Percentiles rank a stretch among this genome's conserved stretches.
phyloP scores from a whole-genome alignment of 352 stramenopile genomes.

The Pythium aristosporum region DNA sequence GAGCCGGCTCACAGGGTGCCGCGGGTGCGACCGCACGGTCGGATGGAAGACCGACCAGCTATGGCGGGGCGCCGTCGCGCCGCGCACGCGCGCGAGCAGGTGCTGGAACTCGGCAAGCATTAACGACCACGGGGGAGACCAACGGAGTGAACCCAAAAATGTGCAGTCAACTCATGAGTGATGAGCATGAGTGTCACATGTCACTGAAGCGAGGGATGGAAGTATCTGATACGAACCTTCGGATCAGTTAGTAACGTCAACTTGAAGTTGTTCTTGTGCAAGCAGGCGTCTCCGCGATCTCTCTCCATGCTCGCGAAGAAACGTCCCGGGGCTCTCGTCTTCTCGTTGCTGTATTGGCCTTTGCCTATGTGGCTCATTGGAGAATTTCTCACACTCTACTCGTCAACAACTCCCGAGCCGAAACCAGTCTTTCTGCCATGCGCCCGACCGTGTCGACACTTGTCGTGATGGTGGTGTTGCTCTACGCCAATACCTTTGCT shows the following conservation, averaged over 20 bases:
- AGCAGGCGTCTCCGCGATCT: background rate
- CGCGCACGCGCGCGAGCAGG: slow-evolving; percentile 12
- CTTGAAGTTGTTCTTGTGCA: slow-evolving; percentile 5
- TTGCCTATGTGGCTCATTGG: background rate
- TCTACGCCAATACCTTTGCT: background rate
- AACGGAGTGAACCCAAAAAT: background rate
- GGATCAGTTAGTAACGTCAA: slow-evolving; percentile 10
- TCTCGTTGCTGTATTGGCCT: background rate
- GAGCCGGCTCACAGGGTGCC: slow-evolving; percentile 40
- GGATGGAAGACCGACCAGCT: slow-evolving; percentile 58
- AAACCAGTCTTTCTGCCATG: background rate
- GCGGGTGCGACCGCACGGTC: slow-evolving; percentile 21
- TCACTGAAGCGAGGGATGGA: background rate
- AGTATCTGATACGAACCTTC: background rate
- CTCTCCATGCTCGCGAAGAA: background rate
- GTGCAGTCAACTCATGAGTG: background rate
- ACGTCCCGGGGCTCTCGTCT: background rate
- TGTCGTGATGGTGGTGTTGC: background rate
- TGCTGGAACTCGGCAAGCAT: background rate
- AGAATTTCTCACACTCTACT: background rate
- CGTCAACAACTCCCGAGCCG: background rate
- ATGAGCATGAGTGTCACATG: too few species aligned
- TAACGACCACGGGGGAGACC: background rate
- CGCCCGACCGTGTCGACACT: background rate
- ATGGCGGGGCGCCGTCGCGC: slow-evolving; percentile 29